Percentiles rank a stretch among this genome's conserved stretches.
phyloP scores from a whole-genome alignment of 1,284 basidiomycete species.

The Leccinum holopus region DNA sequence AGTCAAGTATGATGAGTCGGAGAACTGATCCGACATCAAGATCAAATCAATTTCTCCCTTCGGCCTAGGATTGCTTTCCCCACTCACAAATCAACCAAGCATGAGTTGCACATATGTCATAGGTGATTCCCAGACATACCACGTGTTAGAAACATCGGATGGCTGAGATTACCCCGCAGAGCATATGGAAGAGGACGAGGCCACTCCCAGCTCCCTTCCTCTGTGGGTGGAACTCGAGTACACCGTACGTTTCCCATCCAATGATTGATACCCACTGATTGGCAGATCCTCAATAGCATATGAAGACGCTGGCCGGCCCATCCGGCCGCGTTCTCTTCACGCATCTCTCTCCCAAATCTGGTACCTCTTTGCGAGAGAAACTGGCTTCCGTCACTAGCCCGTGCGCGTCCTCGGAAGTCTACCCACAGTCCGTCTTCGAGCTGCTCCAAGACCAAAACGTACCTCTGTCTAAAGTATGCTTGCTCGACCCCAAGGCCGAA shows the following conservation, averaged over 20 bases:
- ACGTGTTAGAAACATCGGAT: not conserved
- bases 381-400: conserved; percentile 34
- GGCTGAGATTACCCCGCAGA: conserved; percentile 49
- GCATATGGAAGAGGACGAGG: conserved; percentile 95
- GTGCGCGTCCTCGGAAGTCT: conserved; percentile 44
- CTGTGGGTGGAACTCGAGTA: conserved; percentile 92
- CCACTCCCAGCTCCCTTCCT: conserved; percentile 66
- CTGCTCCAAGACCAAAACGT: conserved; percentile 55
- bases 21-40: not conserved
- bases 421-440: conserved; percentile 64
- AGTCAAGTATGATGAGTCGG: not conserved
- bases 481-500: conserved; percentile 85
- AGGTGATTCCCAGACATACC: conserved; percentile 29
- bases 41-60: not conserved
- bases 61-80: not conserved
- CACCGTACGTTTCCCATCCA: conserved; percentile 34
- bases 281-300: conserved; percentile 58
- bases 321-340: conserved; percentile 77
- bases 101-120: conserved; percentile 40
- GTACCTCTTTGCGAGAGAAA: conserved; percentile 52
- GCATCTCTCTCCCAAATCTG: conserved; percentile 72
- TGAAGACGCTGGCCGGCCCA: conserved; percentile 75
- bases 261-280: too few relatives aligned
- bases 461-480: conserved; percentile 66
- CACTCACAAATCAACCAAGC: not conserved